phyloP scores from a whole-genome alignment of 768 basidiomycete genomes.

The Basidioascus undulatus region DNA sequence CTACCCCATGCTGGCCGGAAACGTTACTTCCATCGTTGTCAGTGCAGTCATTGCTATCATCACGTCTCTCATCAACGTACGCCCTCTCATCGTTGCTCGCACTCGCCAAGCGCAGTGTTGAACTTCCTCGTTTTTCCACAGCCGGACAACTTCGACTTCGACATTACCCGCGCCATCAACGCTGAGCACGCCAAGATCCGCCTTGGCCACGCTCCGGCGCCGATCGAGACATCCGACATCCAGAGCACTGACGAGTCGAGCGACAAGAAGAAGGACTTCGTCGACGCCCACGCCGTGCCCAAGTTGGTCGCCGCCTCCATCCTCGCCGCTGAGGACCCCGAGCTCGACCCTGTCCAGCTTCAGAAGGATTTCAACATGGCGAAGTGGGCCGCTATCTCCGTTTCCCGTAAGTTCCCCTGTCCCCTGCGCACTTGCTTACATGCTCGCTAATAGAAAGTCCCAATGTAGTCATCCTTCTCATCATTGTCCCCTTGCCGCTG shows the following conservation, averaged over 20 bases:
- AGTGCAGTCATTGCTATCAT: slow-evolving; percentile 50
- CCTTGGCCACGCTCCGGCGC: slow-evolving; percentile 3
- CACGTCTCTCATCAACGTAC: slow-evolving; percentile 33
- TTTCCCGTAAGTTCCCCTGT: neutral
- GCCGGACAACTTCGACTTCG: slow-evolving; percentile 64
- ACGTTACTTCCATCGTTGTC: slow-evolving; percentile 60
- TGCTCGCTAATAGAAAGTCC: slow-evolving; percentile 6
- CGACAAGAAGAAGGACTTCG: slow-evolving; percentile 3
- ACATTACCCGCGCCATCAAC: slow-evolving; percentile 58
- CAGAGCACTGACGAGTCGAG: slow-evolving; percentile 13
- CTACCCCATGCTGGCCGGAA: slow-evolving; percentile 57
- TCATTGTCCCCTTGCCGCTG: slow-evolving; percentile 60
- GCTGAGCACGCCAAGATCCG: slow-evolving; percentile 9
- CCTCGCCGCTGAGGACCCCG: neutral
- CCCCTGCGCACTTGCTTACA: slow-evolving; percentile 11
- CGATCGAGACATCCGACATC: slow-evolving; percentile 6
- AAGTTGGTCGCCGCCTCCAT: neutral
- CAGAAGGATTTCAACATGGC: slow-evolving; percentile 1
- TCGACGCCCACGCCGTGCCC: neutral
- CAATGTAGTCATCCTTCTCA: slow-evolving; percentile 25
- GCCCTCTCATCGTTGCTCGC: slow-evolving; percentile 13
- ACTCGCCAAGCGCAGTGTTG: neutral
- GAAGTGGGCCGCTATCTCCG: neutral
- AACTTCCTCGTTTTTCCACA: neutral
- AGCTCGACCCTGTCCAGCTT: slow-evolving; percentile 5